phyloP scores from a whole-genome alignment of 768 basidiomycete genomes.

The Leccinum boreale region DNA sequence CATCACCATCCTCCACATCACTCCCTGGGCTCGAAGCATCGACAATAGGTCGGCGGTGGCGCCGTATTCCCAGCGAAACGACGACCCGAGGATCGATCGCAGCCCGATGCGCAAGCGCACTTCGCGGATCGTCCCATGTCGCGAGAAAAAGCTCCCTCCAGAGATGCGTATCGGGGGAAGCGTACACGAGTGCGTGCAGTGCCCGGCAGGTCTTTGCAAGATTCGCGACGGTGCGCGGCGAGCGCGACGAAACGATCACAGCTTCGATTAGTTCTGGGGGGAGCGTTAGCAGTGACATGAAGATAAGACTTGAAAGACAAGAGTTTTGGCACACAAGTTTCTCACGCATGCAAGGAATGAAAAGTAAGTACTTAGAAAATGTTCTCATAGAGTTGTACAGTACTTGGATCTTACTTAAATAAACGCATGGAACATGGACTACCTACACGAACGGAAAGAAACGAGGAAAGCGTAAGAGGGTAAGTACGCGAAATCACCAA shows the following conservation, averaged over 20 bases:
- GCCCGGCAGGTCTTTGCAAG: conserved; percentile 36
- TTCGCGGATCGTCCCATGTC: conserved; percentile 49
- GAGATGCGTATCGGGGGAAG: conserved; percentile 34
- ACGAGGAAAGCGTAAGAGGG: too few species aligned
- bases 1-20: background rate
- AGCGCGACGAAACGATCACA: conserved; percentile 28
- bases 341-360: background rate
- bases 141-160: conserved; percentile 50
- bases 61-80: background rate
- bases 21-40: background rate
- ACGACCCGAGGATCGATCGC: conserved; percentile 22
- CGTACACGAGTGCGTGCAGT: conserved; percentile 37
- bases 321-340: background rate
- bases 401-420: background rate
- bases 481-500: too few species aligned
- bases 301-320: background rate
- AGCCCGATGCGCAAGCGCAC: conserved; percentile 26
- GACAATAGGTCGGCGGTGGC: background rate
- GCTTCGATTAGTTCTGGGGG: conserved; percentile 43
- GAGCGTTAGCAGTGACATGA: conserved; percentile 15
- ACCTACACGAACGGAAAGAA: background rate
- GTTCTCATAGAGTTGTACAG: too few species aligned
- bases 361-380: background rate
- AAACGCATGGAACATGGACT: background rate
- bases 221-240: conserved; percentile 34